Conservation (phyloP, 305 asterid genomes). For the Fraxinus sp. region DNA sequence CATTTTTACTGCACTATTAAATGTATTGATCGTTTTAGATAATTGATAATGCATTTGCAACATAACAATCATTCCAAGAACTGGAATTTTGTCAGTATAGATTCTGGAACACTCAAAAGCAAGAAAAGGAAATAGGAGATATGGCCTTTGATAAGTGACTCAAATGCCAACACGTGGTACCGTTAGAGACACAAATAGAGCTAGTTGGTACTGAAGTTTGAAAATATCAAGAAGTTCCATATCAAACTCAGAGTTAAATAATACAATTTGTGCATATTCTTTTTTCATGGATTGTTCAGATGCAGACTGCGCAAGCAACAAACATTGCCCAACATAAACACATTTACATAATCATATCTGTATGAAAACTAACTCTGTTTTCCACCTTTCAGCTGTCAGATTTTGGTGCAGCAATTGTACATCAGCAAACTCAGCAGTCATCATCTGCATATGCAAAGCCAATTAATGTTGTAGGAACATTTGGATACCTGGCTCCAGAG, state of each 20-base stretch:
- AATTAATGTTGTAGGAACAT: slow-evolving; percentile 47
- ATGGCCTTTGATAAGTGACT: neutral
- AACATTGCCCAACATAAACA: neutral
- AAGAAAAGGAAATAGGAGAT: neutral
- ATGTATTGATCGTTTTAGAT: neutral
- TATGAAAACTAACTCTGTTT: neutral
- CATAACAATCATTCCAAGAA: neutral
- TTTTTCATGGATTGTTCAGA: neutral
- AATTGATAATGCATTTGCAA: neutral
- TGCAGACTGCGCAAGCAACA: neutral
- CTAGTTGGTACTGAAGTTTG: neutral
- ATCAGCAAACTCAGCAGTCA: slow-evolving; percentile 33
- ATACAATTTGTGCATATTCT: neutral
- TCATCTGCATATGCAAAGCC: slow-evolving; percentile 35
- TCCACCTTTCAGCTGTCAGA: slow-evolving; percentile 53
- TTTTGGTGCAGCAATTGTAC: slow-evolving; percentile 62
- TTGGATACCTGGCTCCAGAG: slow-evolving; percentile 82
- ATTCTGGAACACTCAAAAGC: neutral
- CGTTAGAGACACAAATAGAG: neutral
- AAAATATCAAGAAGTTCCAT: neutral
- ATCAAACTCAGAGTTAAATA: neutral
- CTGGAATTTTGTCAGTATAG: neutral
- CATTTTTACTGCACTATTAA: neutral
- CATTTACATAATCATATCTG: neutral
- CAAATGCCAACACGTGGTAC: neutral